A percentile compares a stretch with the other conserved stretches of the same genome.
Evolutionary conservation across 148 eudicot genomes (phyloP).

Genomic region (Fallopia convolvulus): DNA sequence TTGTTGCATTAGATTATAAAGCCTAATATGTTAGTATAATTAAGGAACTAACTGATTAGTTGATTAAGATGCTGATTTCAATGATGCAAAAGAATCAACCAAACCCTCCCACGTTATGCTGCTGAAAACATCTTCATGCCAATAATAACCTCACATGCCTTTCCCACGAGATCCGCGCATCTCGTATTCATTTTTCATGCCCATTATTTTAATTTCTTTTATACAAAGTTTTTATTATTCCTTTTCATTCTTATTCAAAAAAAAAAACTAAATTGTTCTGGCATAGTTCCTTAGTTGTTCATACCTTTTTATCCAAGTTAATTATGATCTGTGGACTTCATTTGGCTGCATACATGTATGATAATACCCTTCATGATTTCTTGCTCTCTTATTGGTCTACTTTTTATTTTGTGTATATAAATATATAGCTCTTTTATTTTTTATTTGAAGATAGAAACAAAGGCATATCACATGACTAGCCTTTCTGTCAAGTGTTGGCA

Average conservation of each 20-base stretch:
- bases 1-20: neutral
- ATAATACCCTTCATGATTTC: neutral
- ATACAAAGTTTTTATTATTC: neutral
- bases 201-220: neutral
- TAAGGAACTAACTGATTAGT: neutral
- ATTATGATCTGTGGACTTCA: neutral
- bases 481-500: constrained; percentile 5
- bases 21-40: neutral
- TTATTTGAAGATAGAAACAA: neutral
- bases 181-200: constrained; percentile 1
- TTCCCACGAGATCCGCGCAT: constrained; percentile 34
- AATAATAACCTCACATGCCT: constrained; percentile 31
- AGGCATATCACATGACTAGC: neutral
- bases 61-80: neutral
- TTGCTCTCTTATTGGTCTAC: neutral
- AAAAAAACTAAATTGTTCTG: neutral
- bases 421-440: neutral
- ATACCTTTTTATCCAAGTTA: neutral
- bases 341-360: neutral
- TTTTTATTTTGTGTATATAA: neutral
- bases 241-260: neutral
- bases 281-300: neutral
- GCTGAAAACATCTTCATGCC: neutral
- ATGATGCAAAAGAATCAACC: neutral
- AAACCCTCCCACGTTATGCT: constrained; percentile 4